A percentile compares a stretch with the other conserved stretches of the same genome.
Conservation (phyloP, 139 green algal species). For the Chlorella sp. region DNA sequence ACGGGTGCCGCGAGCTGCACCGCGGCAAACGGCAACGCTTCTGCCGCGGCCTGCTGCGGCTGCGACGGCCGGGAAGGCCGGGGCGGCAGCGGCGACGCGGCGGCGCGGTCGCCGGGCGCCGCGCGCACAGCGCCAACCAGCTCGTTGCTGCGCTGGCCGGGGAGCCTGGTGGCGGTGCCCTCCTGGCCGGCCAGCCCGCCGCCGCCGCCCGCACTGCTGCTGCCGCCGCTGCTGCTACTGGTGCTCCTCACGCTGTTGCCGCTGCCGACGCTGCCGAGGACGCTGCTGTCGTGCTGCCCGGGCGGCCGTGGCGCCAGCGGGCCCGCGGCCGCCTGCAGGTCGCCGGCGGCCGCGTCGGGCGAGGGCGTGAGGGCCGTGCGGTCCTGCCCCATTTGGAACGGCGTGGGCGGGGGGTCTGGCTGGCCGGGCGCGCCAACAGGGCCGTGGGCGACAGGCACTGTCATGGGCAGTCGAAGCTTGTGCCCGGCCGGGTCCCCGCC, state of each 20-base stretch:
- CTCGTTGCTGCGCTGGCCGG: neutral
- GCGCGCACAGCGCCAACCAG: no score
- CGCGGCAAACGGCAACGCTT: slow-evolving; percentile 1
- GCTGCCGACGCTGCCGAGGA: neutral
- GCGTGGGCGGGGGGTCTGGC: neutral
- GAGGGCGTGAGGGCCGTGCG: no score
- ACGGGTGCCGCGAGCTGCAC: no score
- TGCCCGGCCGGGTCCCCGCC: no score
- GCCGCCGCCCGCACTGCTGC: neutral
- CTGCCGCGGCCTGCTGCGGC: no score
- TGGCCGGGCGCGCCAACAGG: neutral
- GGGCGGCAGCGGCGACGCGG: neutral
- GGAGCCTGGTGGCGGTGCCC: no score
- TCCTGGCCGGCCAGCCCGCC: no score
- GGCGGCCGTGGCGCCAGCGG: neutral
- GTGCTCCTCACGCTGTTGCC: neutral
- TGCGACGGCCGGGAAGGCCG: no score
- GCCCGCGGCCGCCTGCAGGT: neutral
- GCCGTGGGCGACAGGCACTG: no score
- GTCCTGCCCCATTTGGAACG: no score
- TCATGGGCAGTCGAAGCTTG: no score
- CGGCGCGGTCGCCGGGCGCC: neutral
- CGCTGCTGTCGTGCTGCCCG: neutral
- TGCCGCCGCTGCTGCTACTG: neutral
- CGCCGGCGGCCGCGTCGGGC: no score